These are phyloP conservation scores for Botryotinia convoluta DNA, from an alignment of 2,329 filamentous ascomycete genomes.

Conservation along the genomic window DNA sequence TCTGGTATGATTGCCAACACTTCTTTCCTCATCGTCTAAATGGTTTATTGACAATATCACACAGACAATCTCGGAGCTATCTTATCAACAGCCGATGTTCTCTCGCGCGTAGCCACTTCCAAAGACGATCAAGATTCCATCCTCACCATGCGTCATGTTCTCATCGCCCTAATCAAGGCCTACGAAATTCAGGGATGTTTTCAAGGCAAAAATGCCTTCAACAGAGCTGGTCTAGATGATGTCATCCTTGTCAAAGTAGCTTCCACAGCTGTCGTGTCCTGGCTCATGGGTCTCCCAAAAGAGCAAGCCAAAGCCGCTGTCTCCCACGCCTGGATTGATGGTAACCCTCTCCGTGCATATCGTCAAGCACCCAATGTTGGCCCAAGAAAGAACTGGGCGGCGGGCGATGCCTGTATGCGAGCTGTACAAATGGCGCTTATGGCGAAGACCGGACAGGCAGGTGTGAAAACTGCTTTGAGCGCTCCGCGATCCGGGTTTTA, in stretches of 20 bases:
- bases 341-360: slow-evolving; percentile 40
- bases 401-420: slow-evolving; percentile 42
- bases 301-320: slow-evolving; percentile 40
- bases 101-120: slow-evolving; percentile 9
- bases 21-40: background rate
- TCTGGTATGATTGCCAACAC: slow-evolving; percentile 29
- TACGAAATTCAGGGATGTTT: slow-evolving; percentile 45
- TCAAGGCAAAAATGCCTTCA: slow-evolving; percentile 41
- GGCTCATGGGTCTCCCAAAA: slow-evolving; percentile 40
- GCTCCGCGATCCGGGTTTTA: slow-evolving; percentile 41
- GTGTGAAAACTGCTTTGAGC: slow-evolving; percentile 37
- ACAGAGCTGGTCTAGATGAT: slow-evolving; percentile 43
- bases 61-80: slow-evolving; percentile 43
- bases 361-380: slow-evolving; percentile 39
- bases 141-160: slow-evolving; percentile 39
- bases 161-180: slow-evolving; percentile 41
- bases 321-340: slow-evolving; percentile 44
- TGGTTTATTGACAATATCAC: background rate
- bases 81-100: slow-evolving; percentile 38
- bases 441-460: slow-evolving; percentile 34
- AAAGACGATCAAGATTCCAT: slow-evolving; percentile 21
- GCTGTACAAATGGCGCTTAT: slow-evolving; percentile 42
- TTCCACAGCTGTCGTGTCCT: slow-evolving; percentile 41
- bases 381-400: slow-evolving; percentile 45
- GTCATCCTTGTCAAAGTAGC: slow-evolving; percentile 44